phyloP scores from a whole-genome alignment of 2,329 filamentous ascomycete genomes.

The Paraphoma sp. region DNA sequence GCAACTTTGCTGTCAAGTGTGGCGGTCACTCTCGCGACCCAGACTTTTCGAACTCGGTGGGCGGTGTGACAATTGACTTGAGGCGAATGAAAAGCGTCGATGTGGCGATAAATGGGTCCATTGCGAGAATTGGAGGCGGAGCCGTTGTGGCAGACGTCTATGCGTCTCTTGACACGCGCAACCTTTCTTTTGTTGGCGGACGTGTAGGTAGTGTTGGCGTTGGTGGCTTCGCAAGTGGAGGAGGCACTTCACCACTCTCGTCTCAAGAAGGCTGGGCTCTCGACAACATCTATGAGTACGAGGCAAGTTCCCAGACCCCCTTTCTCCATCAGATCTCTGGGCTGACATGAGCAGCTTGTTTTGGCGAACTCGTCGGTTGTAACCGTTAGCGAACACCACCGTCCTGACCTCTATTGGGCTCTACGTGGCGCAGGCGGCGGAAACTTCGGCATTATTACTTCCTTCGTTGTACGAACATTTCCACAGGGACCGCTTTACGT shows the following conservation, averaged over 20 bases:
- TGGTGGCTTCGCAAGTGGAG: not conserved
- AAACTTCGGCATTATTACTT: not conserved
- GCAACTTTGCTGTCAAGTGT: not conserved
- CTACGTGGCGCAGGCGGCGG: not conserved
- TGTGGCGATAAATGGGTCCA: not conserved
- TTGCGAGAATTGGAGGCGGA: not conserved
- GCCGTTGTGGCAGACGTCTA: not conserved
- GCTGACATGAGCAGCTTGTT: not conserved
- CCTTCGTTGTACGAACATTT: not conserved
- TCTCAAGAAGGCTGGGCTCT: not conserved
- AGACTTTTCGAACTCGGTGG: not conserved
- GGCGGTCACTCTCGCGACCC: not conserved
- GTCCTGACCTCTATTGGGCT: not conserved
- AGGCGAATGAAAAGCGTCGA: not conserved
- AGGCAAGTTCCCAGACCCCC: not conserved
- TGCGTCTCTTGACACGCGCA: not conserved
- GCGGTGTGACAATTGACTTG: not conserved
- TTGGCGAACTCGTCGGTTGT: not conserved
- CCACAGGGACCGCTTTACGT: not conserved
- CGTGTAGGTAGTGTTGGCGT: not conserved
- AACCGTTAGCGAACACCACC: not conserved
- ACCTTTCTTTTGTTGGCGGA: not conserved
- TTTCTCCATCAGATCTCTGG: not conserved
- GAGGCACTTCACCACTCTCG: not conserved
- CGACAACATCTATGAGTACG: not conserved